Evolutionary conservation across 345 rosid genomes (phyloP), one percentile per base, ranked within the genome.

Genomic region (Linum lewisii): DNA sequence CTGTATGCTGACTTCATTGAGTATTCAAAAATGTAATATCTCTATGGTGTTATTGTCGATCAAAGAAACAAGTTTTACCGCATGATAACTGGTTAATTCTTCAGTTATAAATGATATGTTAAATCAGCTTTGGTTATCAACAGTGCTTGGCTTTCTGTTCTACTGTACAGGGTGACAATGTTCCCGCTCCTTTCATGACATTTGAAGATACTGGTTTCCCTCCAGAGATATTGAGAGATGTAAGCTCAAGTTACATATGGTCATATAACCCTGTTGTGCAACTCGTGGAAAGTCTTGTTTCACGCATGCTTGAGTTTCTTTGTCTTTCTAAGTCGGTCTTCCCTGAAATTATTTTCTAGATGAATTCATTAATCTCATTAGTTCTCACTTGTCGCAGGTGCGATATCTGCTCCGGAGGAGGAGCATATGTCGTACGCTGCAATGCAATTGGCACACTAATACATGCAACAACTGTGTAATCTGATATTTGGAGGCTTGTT

Each of bases 401-500:
- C 93, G 93, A 85, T 85, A 85, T 85, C 79, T 85, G 93, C 93
- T 85, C 93, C 93, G 53, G 84, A 72, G 78, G 84, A 78, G 93
- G 93, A 85, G 93, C 93, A 85, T 71, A 81, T 85, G 93, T 85
- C 93, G 88, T 85, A 85, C 88, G 85, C 93, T 85, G 93, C 93
- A 42, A 82, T 81, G 78, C 79, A 71, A 77, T 79, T 85, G 88
- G 80, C 79, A 85, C 81, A 81, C 73, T 81, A 70, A 61, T 74
- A 71, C 77, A 65, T 78, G 72, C 86, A 73, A 73, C 75, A 76
- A 72, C 67, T 29, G 34, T 29, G 15, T 72, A 81, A 77, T 79
- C 75, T 83, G 82, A 75, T 80, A 77, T 85, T 86, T 83, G 93
- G 87, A 79, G 85, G 89, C 82, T 76, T 77, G 78, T 72, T 82